Base-by-base conservation (phyloP, 2,329 filamentous ascomycete species). In the Trichophyton equinum region DNA sequence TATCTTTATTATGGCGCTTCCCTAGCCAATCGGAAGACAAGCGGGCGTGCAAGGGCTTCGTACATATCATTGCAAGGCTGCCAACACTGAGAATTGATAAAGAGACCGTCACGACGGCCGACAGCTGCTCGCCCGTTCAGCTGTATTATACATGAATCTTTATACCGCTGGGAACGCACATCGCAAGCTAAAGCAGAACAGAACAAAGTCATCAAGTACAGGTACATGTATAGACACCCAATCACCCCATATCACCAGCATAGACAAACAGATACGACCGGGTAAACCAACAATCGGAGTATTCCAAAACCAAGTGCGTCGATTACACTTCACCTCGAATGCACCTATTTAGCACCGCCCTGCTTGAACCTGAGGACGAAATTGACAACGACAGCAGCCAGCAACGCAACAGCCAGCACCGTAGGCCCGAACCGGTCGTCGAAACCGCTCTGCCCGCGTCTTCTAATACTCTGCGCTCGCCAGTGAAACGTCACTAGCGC, bases 361-460 rank as follows among this genome's bases (percentile, higher is more conserved):
- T 57, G 30, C 59, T 65, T 67, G 61, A 76, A 72, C 65, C 91
- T 82, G 71, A 99, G 78, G 42, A 95, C 86, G 73, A 99, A 97
- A 79, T 99, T 99, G 70, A 96, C 89, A 60, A 96, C 79, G n/a
- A 99, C 89, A 13, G 92, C 94, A 56, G 89, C 81, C 68, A 96
- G 77, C 66, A 99, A 78, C 60, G 92, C 88, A 68, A 96, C 82
- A 57, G 92, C 89, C 74, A 99, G 76, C 58, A 97, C 83, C 0
- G 91, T 96, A 4, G 94, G 94, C 6, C 94, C 94, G 69, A 96
- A 91, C 47, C 91, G 84, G 78, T 99, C 94, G 73, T 99, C 94
- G 72, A 99, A 97, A 22, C 94, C 94, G 60, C 90, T 89, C 79
- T 96, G 91, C 7, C 94, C 94, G 65, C 92, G 83, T 76, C 89